A percentile compares a stretch with the other conserved stretches of the same genome.
phyloP scores from a whole-genome alignment of 2,329 filamentous ascomycete genomes.

The Piedraia hortae region DNA sequence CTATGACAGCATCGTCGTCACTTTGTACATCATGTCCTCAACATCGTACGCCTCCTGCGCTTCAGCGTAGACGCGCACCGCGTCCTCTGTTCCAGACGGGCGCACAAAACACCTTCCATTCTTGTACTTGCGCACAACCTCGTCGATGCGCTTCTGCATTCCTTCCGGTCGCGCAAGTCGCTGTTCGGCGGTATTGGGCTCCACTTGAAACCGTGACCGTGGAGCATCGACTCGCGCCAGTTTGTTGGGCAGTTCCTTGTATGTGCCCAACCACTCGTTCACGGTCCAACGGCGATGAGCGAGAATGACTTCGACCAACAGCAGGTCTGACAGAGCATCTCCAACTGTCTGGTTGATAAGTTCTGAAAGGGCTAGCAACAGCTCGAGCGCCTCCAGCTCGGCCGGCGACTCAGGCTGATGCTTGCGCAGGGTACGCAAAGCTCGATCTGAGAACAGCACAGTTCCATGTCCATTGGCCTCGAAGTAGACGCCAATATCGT shows the following conservation, averaged over 20 bases:
- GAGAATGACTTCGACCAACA: conserved; percentile 85
- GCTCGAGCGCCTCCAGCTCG: conserved; percentile 69
- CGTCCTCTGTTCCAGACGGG: conserved; percentile 85
- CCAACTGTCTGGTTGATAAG: conserved; percentile 97
- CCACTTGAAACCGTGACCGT: conserved; percentile 71
- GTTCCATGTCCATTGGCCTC: conserved; percentile 97
- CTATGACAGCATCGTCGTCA: too few species aligned
- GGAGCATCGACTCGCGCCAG: conserved; percentile 78
- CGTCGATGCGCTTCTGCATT: conserved; percentile 65
- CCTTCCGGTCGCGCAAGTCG: conserved; percentile 54
- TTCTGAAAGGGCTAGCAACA: conserved; percentile 55
- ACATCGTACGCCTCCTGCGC: conserved; percentile 71
- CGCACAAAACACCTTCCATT: conserved; percentile 74
- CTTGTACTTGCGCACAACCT: conserved; percentile 67
- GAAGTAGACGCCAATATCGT: conserved; percentile 92
- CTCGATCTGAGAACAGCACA: conserved; percentile 71
- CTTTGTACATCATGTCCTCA: conserved; percentile 35
- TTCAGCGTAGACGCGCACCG: conserved; percentile 85
- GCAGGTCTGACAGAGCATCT: conserved; percentile 82
- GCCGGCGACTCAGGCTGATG: conserved; percentile 71
- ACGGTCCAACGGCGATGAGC: conserved; percentile 83
- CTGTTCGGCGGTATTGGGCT: conserved; percentile 52
- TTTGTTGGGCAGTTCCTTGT: conserved; percentile 79
- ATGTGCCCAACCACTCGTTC: conserved; percentile 70
- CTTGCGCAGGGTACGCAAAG: conserved; percentile 48